Conservation (phyloP, 2,329 filamentous ascomycete genomes). For the Paracorniculantispora psalliotae region DNA sequence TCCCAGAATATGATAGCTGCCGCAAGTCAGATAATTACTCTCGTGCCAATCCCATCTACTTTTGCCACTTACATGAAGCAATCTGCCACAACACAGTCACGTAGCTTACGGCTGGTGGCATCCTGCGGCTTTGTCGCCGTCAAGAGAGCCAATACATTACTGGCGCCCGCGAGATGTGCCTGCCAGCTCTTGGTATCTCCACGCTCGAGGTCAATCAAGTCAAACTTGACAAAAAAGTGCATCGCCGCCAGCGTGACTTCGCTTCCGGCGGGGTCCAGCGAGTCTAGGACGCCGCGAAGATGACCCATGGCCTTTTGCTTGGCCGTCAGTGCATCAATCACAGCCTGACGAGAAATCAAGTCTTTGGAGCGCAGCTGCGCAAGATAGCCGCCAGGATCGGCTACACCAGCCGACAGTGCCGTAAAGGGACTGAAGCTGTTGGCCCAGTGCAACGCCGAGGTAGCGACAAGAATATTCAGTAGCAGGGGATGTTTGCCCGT, state of each 20-base stretch:
- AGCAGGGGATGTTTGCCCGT: constrained; percentile 41
- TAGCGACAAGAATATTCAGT: constrained; percentile 44
- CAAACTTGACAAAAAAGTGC: constrained; percentile 47
- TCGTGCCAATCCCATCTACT: background rate
- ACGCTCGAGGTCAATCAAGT: constrained; percentile 44
- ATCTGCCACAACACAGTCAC: constrained; percentile 44
- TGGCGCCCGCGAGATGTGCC: constrained; percentile 41
- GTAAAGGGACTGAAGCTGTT: constrained; percentile 36
- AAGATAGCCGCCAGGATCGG: constrained; percentile 33
- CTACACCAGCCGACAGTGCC: constrained; percentile 26
- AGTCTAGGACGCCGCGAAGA: constrained; percentile 35
- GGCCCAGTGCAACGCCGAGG: constrained; percentile 45
- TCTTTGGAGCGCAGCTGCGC: constrained; percentile 33
- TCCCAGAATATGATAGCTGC: constrained; percentile 37
- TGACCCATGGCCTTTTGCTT: constrained; percentile 43
- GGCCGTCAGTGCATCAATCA: constrained; percentile 43
- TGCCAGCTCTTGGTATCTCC: constrained; percentile 39
- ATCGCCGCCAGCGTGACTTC: constrained; percentile 44
- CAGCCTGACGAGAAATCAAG: constrained; percentile 33
- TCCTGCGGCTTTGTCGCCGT: constrained; percentile 24
- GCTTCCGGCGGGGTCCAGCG: constrained; percentile 35
- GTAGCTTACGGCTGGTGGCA: constrained; percentile 31
- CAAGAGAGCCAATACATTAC: constrained; percentile 35
- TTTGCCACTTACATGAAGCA: constrained; percentile 38
- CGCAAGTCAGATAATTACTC: constrained; percentile 16